Base-by-base conservation (phyloP, 495 filamentous ascomycete genomes). In the Penicillium turbatum region DNA sequence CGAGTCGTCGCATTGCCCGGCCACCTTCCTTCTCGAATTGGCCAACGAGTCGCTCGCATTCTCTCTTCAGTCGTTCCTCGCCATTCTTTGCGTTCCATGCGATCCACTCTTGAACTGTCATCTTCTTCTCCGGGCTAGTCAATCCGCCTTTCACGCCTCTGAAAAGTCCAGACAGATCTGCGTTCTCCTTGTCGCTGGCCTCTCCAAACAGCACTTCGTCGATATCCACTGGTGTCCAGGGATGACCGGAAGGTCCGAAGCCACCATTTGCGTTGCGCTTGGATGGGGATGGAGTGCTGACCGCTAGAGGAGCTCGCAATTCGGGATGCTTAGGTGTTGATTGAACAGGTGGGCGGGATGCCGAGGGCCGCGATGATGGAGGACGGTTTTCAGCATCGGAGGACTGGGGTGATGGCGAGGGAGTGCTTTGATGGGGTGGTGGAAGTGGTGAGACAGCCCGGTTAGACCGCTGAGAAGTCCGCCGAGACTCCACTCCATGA, bases 41-140 rank as follows among this genome's bases (percentile, higher is more conserved):
- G 29, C 77, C 74, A 21, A 97, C 86, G 60, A 95, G 75, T 34
- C 81, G 68, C 73, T 97, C 92, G 64, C 90, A 96, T 67, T 92
- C 88, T 30, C 72, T 65, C 59, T 84, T 86, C 50, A 97, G 67
- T 62, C 82, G 84, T 63, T 87, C 82, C 72, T 96, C 90, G 1
- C 86, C 90, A 56, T 82, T 74, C 59, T 79, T 79, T 5, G 92
- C 92, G 63, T 91, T 92, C 72, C 80, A 82, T 48, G 79, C 72
- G 39, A 98, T 85, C 93, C 93, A 98, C 69, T 96, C 85, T 66
- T 95, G 88, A 2, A 97, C 90, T 0, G 83, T 89, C 89, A 98
- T 92, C 35, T 80, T 80, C 75, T 86, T 90, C 74, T 97, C 92
- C 0, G 83, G 83, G 55, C 77, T 86, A 1, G 82, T 85, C 55